These are phyloP conservation scores for Claviceps pazoutovae DNA, from an alignment of 2,329 filamentous ascomycete species.

Conservation along the genomic window DNA sequence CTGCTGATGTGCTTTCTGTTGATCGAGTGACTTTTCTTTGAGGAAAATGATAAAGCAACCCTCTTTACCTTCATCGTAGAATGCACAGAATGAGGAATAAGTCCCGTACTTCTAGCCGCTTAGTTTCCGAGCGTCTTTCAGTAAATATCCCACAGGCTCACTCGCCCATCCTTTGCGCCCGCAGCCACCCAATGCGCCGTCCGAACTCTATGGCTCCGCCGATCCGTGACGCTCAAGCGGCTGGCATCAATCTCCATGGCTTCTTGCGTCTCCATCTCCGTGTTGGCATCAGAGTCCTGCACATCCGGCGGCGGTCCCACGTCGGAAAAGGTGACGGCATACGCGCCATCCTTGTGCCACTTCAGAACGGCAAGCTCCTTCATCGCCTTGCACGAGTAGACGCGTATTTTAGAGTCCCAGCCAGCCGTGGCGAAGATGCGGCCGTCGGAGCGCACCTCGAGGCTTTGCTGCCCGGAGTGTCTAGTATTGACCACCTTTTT, in stretches of 20 bases:
- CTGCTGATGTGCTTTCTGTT: too few species aligned
- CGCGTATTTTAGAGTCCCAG: constrained; percentile 71
- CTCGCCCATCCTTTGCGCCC: constrained; percentile 87
- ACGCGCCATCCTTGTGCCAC: constrained; percentile 86
- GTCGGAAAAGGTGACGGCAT: constrained; percentile 59
- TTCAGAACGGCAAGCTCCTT: constrained; percentile 83
- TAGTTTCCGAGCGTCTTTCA: constrained; percentile 21
- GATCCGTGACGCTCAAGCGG: constrained; percentile 38
- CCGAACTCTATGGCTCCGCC: constrained; percentile 49
- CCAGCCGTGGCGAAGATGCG: constrained; percentile 80
- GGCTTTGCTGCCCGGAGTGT: constrained; percentile 77
- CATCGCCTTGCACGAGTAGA: constrained; percentile 70
- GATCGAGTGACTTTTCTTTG: too few species aligned
- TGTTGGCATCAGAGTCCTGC: neutral
- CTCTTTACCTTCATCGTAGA: too few species aligned
- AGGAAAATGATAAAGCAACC: too few species aligned
- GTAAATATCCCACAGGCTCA: constrained; percentile 93
- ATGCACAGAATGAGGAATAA: too few species aligned
- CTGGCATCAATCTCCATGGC: neutral
- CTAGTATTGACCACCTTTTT: constrained; percentile 59
- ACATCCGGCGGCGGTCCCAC: constrained; percentile 13
- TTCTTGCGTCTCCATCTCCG: neutral
- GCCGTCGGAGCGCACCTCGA: constrained; percentile 65
- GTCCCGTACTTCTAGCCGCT: too few species aligned
- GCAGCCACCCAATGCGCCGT: constrained; percentile 77